Percentiles rank a stretch among this genome's conserved stretches.
Conservation (phyloP, 768 basidiomycete species). For the Phallus indusiatus region DNA sequence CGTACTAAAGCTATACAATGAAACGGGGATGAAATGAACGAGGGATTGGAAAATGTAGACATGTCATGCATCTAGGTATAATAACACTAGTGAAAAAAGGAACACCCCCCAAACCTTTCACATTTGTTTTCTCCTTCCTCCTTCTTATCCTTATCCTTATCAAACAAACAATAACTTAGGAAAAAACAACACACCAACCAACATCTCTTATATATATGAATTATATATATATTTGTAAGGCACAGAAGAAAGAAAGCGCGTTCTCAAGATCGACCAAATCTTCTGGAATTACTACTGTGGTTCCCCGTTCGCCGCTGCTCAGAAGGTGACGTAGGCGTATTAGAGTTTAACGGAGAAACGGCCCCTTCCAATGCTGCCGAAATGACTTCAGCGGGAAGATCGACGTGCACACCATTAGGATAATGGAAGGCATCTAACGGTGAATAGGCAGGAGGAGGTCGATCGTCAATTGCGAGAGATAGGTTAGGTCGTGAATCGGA, state of each 20-base stretch:
- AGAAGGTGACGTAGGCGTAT: neutral
- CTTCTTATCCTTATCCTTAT: neutral
- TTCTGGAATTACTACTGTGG: neutral
- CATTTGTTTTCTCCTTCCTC: neutral
- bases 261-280: neutral
- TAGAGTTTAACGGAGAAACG: constrained; percentile 35
- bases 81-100: too few species aligned
- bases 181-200: neutral
- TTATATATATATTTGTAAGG: neutral
- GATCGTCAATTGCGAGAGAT: constrained; percentile 13
- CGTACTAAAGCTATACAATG: neutral
- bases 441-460: constrained; percentile 80
- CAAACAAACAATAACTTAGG: neutral
- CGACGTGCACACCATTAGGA: constrained; percentile 84
- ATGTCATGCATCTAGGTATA: neutral
- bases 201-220: neutral
- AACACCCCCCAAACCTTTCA: too few species aligned
- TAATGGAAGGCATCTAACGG: constrained; percentile 81
- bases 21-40: neutral
- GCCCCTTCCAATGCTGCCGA: constrained; percentile 78
- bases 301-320: neutral
- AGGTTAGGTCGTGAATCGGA: neutral
- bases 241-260: neutral
- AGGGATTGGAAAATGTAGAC: neutral
- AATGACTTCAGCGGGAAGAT: constrained; percentile 88